Percentiles rank a stretch among this genome's conserved stretches.
These are phyloP conservation scores for Albifimbria verrucaria DNA, from an alignment of 2,329 filamentous ascomycete genomes.

Conservation along the genomic window DNA sequence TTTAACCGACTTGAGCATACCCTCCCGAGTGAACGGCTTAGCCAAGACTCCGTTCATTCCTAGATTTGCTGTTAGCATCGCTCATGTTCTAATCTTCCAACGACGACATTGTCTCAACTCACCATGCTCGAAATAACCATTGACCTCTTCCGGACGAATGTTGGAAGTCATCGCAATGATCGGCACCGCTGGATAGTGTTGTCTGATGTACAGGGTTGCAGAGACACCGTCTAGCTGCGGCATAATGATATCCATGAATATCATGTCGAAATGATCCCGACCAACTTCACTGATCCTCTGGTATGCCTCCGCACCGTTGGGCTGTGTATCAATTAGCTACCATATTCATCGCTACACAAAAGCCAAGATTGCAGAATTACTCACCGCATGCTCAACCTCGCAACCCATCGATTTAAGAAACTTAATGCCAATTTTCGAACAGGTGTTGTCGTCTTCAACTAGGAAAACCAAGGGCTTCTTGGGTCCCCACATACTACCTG, in stretches of 20 bases:
- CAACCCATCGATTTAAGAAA: conserved; percentile 65
- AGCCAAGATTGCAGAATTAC: conserved; percentile 22
- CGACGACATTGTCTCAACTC: too few relatives aligned
- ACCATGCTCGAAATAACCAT: conserved; percentile 97
- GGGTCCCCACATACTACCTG: conserved; percentile 48
- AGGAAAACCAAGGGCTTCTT: conserved; percentile 78
- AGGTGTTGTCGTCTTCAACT: conserved; percentile 77
- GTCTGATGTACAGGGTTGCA: conserved; percentile 87
- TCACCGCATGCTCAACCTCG: conserved; percentile 64
- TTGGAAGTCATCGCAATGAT: conserved; percentile 99
- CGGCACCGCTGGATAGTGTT: conserved; percentile 76
- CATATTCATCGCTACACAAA: neutral
- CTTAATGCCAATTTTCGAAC: conserved; percentile 65
- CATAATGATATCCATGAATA: conserved; percentile 97
- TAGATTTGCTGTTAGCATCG: conserved; percentile 37
- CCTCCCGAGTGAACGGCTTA: conserved; percentile 91
- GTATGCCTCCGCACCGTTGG: conserved; percentile 86
- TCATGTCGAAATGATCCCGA: conserved; percentile 56
- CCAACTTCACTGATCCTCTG: conserved; percentile 66
- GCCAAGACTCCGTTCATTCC: conserved; percentile 97
- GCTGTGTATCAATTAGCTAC: conserved; percentile 18
- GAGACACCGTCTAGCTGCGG: conserved; percentile 92
- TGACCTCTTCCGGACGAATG: conserved; percentile 92
- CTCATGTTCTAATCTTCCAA: too few relatives aligned
- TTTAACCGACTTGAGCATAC: conserved; percentile 79